A percentile compares a stretch with the other conserved stretches of the same genome.
These are phyloP conservation scores for Malbranchea zuffiana DNA, from an alignment of 2,329 filamentous ascomycete species.

Conservation along the genomic window DNA sequence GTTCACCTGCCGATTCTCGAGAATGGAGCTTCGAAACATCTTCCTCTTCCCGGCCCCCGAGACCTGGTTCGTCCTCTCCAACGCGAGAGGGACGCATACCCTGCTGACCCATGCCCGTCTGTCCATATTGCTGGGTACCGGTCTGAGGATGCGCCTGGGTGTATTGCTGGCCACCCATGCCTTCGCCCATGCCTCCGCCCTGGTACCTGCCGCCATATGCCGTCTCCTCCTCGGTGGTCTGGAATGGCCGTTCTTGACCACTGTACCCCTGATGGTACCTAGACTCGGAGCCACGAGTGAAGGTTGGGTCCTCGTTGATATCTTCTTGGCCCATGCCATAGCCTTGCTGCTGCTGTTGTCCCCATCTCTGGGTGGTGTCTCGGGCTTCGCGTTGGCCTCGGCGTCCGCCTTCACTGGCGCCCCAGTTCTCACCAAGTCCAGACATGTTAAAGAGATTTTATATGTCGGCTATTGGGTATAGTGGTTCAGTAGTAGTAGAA, in stretches of 20 bases:
- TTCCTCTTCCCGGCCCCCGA: no score
- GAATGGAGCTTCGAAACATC: background rate
- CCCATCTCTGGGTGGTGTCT: background rate
- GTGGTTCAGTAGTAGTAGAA: no score
- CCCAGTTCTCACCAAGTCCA: conserved; percentile 10
- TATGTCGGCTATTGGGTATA: background rate
- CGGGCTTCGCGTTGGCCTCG: conserved; percentile 7
- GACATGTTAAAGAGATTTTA: conserved; percentile 10
- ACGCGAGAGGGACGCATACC: conserved; percentile 3
- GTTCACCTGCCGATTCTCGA: conserved; percentile 3
- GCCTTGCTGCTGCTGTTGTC: conserved; percentile 6
- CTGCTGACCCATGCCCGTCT: conserved; percentile 1
- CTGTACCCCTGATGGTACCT: conserved; percentile 1
- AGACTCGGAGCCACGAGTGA: background rate
- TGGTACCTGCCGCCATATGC: conserved; percentile 3
- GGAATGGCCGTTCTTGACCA: background rate
- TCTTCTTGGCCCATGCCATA: conserved; percentile 6
- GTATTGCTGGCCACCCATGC: background rate
- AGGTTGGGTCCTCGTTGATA: background rate
- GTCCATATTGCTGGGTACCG: conserved; percentile 2
- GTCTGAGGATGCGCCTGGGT: conserved; percentile 9
- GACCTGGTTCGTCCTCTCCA: conserved; percentile 5
- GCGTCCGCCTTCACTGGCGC: conserved; percentile 6
- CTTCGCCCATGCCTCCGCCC: background rate
- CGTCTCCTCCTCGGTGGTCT: background rate